Percentiles rank a stretch among this genome's conserved stretches.
phyloP scores from a whole-genome alignment of 352 stramenopile species.

The Pythium aristosporum region DNA sequence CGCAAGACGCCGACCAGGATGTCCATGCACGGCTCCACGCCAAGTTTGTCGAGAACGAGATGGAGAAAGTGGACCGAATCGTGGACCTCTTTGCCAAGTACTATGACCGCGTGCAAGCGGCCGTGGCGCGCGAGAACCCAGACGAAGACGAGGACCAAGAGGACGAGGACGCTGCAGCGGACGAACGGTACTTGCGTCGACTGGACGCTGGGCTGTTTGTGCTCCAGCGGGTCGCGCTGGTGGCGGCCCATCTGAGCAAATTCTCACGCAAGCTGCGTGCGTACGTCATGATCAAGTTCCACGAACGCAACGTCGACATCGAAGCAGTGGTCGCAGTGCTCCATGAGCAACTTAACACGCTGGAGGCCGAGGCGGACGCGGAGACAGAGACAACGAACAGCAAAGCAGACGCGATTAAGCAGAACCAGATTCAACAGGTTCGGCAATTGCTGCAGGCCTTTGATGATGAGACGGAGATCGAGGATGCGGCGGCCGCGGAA shows the following conservation, averaged over 20 bases:
- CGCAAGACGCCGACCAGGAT: constrained; percentile 46
- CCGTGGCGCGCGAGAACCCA: constrained; percentile 23
- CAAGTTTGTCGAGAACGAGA: constrained; percentile 82
- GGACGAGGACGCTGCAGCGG: constrained; percentile 27
- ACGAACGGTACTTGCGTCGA: constrained; percentile 57
- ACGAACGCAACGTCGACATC: constrained; percentile 66
- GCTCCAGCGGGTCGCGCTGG: constrained; percentile 64
- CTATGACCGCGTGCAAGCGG: constrained; percentile 44
- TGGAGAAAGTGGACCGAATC: constrained; percentile 80
- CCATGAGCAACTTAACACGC: constrained; percentile 56
- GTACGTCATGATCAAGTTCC: constrained; percentile 76
- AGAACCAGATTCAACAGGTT: constrained; percentile 40
- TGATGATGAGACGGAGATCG: constrained; percentile 14
- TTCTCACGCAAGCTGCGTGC: constrained; percentile 65
- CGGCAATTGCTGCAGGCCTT: constrained; percentile 38
- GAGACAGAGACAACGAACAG: background rate
- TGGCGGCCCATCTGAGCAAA: constrained; percentile 59
- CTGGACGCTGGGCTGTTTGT: constrained; percentile 80
- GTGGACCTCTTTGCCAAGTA: constrained; percentile 81
- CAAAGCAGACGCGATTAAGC: constrained; percentile 29
- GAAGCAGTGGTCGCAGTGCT: constrained; percentile 44
- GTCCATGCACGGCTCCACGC: constrained; percentile 65
- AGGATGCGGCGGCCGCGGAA: background rate
- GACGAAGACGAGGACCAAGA: constrained; percentile 31
- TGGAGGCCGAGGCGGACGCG: constrained; percentile 30